These are phyloP conservation scores for Diaporthe citrichinensis DNA, from an alignment of 2,329 filamentous ascomycete genomes.

Conservation along the genomic window DNA sequence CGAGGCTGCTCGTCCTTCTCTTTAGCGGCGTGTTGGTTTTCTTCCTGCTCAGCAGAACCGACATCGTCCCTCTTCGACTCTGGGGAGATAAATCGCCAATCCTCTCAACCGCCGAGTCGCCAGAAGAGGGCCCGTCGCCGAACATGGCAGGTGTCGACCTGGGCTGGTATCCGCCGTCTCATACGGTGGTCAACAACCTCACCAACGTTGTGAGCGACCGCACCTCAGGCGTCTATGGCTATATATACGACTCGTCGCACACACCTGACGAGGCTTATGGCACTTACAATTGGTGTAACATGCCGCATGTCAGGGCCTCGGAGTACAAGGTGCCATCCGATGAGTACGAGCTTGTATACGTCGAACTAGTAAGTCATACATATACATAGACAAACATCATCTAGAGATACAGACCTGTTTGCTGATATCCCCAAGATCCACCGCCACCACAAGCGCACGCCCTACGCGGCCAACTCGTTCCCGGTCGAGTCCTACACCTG, in stretches of 20 bases:
- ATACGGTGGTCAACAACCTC: constrained; percentile 50
- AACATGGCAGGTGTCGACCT: constrained; percentile 43
- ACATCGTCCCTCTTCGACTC: neutral
- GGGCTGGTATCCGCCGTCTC: constrained; percentile 48
- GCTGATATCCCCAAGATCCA: constrained; percentile 69
- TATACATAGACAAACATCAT: neutral
- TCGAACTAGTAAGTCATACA: constrained; percentile 74
- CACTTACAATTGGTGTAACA: constrained; percentile 87
- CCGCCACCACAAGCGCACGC: constrained; percentile 87
- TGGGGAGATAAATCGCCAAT: constrained; percentile 16
- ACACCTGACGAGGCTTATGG: constrained; percentile 71
- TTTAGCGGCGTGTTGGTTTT: constrained; percentile 30
- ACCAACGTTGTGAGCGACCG: constrained; percentile 43
- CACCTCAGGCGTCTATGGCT: constrained; percentile 75
- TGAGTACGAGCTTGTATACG: constrained; percentile 78
- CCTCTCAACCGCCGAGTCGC: neutral
- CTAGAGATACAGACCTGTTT: neutral
- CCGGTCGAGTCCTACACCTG: constrained; percentile 80
- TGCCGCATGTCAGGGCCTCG: constrained; percentile 81
- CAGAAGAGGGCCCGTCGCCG: neutral
- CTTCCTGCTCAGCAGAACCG: constrained; percentile 8
- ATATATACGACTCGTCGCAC: constrained; percentile 78
- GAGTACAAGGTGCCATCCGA: constrained; percentile 72
- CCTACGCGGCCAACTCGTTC: constrained; percentile 83
- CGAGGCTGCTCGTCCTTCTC: constrained; percentile 30